Evolutionary conservation across 495 filamentous ascomycete species (phyloP), one percentile per base, ranked within the genome.

Genomic region (Aspergillus haitiensis): DNA sequence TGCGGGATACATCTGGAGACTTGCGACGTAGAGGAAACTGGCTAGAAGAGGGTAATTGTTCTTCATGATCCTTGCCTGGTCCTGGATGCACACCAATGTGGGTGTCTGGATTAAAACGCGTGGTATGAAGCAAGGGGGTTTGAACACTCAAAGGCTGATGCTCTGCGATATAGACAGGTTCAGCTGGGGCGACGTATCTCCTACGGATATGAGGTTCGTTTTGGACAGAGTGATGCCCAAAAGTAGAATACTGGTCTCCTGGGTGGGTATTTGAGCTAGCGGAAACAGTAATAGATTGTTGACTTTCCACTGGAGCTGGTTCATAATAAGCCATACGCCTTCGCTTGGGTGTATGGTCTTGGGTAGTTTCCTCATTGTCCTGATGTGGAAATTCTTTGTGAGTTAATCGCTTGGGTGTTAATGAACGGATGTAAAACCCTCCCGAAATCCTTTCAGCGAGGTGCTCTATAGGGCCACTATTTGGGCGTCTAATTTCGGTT

Each of bases 371-470:
- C 35, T 64, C 56, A 16, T 48, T 10, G 42, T 40, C 18, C n/a
- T 63, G 59, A 58, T 54, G 59, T 42, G 49, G 48, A 48, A 12
- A 59, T 36, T 65, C 63, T 58, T 62, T 62, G 60, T n/a, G 56
- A 48, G 49, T 39, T 21, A 55, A 40, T 34, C 55, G 65, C 36
- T 59, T 58, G 40, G 74, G 74, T 44, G 75, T 76, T 60, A 72
- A 64, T 34, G 72, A 74, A 42, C 72, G 72, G 35, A 76, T 70
- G 18, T 68, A 52, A 32, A 66, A 62, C 5, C 48, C 60, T 48
- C 64, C 64, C 6, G 65, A 69, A 69, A 76, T 78, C 63, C 64
- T 68, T 51, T 69, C 66, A 15, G 71, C 59, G 59, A 75, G 62
- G 32, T 65, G 59, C 11, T 73, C 71, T 55, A 76, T 65, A 33